Evolutionary conservation across 2,329 filamentous ascomycete genomes (phyloP), one percentile per base, ranked within the genome.

Genomic region (Cladosporium sp.): DNA sequence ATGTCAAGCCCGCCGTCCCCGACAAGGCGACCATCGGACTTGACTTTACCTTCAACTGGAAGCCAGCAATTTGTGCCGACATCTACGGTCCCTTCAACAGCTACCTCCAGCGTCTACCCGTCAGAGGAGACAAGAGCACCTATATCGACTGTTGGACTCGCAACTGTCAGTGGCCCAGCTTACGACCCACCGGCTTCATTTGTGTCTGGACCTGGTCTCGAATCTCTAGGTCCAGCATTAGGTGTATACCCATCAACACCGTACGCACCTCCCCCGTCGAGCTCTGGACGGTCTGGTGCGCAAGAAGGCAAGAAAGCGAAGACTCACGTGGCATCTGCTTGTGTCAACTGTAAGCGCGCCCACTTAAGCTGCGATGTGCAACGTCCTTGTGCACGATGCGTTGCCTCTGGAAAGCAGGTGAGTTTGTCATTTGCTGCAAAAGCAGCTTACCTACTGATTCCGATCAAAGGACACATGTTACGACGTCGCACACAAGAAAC

Each of bases 401-500:
- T 86, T 29, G 82, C 82, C 61, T 89, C 88, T 63, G 86, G 86
- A 54, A 93, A 92, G 64, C 74, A 79, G 70, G 77, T 78, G 57
- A 66, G 73, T 68, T 4, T 12, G 4, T 38, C 36, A 27, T 36
- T 13, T 6, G 7, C 32, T 8, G 15, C 36, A 39, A 41, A 18
- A 17, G 12, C 15, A n/a, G 15, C 54, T 43, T 15, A 36, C 27
- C 18, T 37, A 29, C 45, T 53, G 27, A 45, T n/a, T n/a, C n/a
- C 29, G 11, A 20, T 15, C n/a, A 11, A 77, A 92, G 74, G 86
- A 90, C 52, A 78, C 84, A 7, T 93, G 88, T 64, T 76, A 89
- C 60, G 88, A 93, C 68, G 88, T 93, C 29, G 85, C 89, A 63
- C 88, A 93, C 69, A 93, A 92, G 69, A 93, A 92, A 67, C 76